Base-by-base conservation (phyloP, 176 grass and related monocot genomes). In the barley (Hordeum vulgare) region DNA sequence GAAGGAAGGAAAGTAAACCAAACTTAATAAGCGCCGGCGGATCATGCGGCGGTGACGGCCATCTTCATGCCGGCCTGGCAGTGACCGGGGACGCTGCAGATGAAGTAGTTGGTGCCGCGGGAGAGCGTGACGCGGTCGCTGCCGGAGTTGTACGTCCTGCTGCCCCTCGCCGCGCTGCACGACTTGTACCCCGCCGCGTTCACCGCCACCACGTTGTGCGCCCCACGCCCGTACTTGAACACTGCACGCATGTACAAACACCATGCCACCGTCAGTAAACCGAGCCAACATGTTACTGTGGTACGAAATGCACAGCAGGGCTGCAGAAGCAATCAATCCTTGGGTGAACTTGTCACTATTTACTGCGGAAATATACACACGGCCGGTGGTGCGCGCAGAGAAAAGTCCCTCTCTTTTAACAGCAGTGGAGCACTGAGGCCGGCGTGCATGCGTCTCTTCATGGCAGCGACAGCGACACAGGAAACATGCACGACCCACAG, bases 1-100 rank as follows among this genome's bases (percentile, higher is more conserved):
- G 9, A 74, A 11, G 15, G 47, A 51, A 2, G 76, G 58, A 21
- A 18, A 62, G 11, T 69, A 69, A 69, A 56, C 51, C 5, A 37
- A 37, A 29, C 24, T 12, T 44, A 62, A 20, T 58, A 36, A 6
- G 20, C 36, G 42, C 11, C 36, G 4, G 29, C 4, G 8, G 42
- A 41, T 95, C 81, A 96, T 10, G 77, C 63, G 26, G 91, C 94
- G 27, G 68, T 92, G 87, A 97, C 73, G 11, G 91, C 94, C 7
- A 97, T 79, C 87, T 94, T 97, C 94, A 97, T 97, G 36, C 94
- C 94, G 34, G 83, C 74, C 42, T 78, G 80, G 90, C 94, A 97
- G 90, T 97, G 94, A 11, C 92, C 90, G 9, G 92, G 53, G 35
- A 89, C 18, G 92, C 13, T 83, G 87, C 95, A 97, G 88, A 97